Base-by-base conservation (phyloP, 1,139 yeast species). In the Eremothecium cymbalariae region DNA sequence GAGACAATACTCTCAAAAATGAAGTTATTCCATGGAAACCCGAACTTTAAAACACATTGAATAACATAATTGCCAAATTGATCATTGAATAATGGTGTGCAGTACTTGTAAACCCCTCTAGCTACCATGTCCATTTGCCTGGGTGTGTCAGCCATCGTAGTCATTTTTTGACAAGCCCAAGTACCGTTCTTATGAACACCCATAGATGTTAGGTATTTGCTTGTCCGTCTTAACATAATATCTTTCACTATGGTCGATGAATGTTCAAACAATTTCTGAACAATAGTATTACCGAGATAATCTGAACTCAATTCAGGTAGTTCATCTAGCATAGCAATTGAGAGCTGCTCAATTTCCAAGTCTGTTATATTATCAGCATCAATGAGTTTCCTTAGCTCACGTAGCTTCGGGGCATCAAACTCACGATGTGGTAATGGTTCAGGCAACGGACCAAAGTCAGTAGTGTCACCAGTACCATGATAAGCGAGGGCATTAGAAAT, bases 161-260 rank as follows among this genome's bases (percentile, higher is more conserved):
- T 86, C 55, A 90, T 80, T 59, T 90, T 93, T 59, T 93, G 98
- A 19, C 95, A 94, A 2, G 97, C 97, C 98, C 98, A 90, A 3
- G 99, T 90, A 43, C 99, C 99, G 58, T 93, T 90, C 55, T 90
- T 90, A 63, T 90, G 99, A 38, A 85, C 80, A 50, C 97, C 93
- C 65, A 90, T 79, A 51, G 86, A 94, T 1, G 96, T 83, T 45
- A 93, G 67, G 51, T 70, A 83, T 14, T 93, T 94, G 3, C 82
- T 68, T 34, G 93, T 74, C 46, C 73, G 75, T 51, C 80, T 75
- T 34, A 90, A 71, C 86, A 93, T 81, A 60, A 81, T 72, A 47
- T 82, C 79, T 53, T 84, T 83, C 38, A 86, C 68, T 6, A 77
- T 67, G 20, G 81, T 76, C 2, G 85, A 74, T 32, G 88, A 73